These are phyloP conservation scores for Endothia cerciana DNA, from an alignment of 2,329 filamentous ascomycete species.

Conservation along the genomic window DNA sequence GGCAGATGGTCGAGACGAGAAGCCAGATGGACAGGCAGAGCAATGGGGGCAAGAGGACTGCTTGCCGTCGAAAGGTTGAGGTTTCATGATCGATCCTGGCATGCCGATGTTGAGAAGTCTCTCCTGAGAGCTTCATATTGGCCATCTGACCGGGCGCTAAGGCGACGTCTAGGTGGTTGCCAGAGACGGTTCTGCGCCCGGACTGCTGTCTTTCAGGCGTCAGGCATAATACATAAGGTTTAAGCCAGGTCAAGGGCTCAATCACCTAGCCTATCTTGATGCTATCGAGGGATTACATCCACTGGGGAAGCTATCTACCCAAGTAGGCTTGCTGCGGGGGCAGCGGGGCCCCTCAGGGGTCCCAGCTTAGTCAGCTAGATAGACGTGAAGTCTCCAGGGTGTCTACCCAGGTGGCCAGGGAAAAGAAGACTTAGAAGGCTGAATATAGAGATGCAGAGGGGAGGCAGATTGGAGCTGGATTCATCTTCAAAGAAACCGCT, in stretches of 20 bases:
- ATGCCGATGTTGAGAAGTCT: background rate
- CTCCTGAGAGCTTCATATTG: background rate
- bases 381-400: too few relatives aligned
- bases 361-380: background rate
- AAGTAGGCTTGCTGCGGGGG: background rate
- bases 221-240: too few relatives aligned
- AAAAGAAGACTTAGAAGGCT: too few relatives aligned
- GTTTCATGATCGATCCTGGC: background rate
- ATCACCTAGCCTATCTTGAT: too few relatives aligned
- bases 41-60: background rate
- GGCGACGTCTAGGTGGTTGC: background rate
- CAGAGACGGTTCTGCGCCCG: background rate
- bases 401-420: too few relatives aligned
- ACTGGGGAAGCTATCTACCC: background rate
- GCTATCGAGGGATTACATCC: too few relatives aligned
- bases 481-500: too few relatives aligned
- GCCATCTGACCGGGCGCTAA: too few relatives aligned
- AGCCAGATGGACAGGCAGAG: slow-evolving; percentile 10
- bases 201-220: background rate
- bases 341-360: background rate
- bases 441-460: too few relatives aligned
- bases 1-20: background rate
- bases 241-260: too few relatives aligned
- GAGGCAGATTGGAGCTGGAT: too few relatives aligned
- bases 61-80: background rate